Evolutionary conservation across 1,139 yeast species (phyloP).

Genomic region (Citeromyces hawaiiensis): DNA sequence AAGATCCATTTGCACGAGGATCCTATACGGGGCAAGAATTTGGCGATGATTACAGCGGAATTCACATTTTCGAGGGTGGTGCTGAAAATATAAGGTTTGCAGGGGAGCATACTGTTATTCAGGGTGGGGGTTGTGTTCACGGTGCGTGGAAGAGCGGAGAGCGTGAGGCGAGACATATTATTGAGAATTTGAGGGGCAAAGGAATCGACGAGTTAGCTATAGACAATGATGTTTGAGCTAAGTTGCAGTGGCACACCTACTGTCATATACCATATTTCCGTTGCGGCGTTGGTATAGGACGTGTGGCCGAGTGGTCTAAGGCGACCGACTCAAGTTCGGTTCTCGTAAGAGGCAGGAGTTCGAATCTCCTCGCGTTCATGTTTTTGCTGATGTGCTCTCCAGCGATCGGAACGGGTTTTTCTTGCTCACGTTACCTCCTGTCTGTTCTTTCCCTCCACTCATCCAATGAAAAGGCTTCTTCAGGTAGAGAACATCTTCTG

Average conservation of each 20-base stretch:
- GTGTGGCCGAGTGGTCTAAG: conserved; percentile 16
- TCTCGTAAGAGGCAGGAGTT: conserved; percentile 15
- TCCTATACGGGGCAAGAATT: conserved; percentile 20
- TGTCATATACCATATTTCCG: no score
- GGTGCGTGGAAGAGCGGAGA: conserved; percentile 40
- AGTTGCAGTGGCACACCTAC: no score
- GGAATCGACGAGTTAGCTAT: no score
- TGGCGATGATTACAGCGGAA: conserved; percentile 21
- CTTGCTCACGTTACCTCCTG: no score
- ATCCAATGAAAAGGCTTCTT: no score
- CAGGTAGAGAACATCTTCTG: no score
- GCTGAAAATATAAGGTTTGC: conserved; percentile 36
- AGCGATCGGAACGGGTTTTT: no score
- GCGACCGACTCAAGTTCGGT: conserved; percentile 15
- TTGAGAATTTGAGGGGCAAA: conserved; percentile 2
- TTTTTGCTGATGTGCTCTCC: not conserved
- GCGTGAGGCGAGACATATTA: conserved; percentile 25
- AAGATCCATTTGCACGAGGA: conserved; percentile 35
- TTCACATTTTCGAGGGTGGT: conserved; percentile 23
- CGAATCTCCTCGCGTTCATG: conserved; percentile 14
- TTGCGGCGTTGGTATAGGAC: conserved; percentile 4
- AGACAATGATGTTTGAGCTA: no score
- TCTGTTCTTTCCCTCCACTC: no score
- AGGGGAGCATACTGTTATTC: conserved; percentile 38
- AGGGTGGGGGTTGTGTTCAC: conserved; percentile 43